A percentile compares a stretch with the other conserved stretches of the same genome.
These are phyloP conservation scores for Acacia crassicarpa DNA, from an alignment of 306 rosid species.

Conservation along the genomic window DNA sequence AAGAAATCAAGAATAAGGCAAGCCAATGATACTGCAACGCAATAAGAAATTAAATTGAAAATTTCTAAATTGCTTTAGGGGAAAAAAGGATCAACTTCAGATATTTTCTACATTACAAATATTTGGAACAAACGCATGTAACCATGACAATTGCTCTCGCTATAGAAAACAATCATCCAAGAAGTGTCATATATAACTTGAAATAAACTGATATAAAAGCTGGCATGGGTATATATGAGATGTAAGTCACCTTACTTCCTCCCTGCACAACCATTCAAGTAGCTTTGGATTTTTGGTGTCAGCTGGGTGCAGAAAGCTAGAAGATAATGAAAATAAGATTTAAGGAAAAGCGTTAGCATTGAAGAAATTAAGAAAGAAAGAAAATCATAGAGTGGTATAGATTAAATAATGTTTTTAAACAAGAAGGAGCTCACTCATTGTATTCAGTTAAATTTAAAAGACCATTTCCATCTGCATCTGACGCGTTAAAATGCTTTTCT, in stretches of 20 bases:
- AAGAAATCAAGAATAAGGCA: slow-evolving; percentile 29
- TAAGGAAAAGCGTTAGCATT: slow-evolving; percentile 13
- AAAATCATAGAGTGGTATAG: neutral
- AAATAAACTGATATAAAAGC: neutral
- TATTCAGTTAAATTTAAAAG: slow-evolving; percentile 76
- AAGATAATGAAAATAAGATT: slow-evolving; percentile 20
- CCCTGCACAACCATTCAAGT: slow-evolving; percentile 82
- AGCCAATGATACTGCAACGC: neutral
- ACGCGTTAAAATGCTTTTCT: slow-evolving; percentile 87
- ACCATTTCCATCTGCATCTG: slow-evolving; percentile 84
- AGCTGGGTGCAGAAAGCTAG: slow-evolving; percentile 92
- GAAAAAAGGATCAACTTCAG: neutral
- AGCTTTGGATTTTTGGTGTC: slow-evolving; percentile 84
- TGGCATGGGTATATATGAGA: slow-evolving; percentile 16
- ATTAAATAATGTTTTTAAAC: slow-evolving; percentile 11
- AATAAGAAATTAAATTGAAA: slow-evolving; percentile 14
- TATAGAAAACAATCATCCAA: neutral
- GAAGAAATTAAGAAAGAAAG: slow-evolving; percentile 21
- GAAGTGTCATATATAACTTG: neutral
- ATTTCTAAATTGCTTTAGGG: slow-evolving; percentile 11
- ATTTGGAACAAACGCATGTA: neutral
- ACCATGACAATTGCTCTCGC: neutral
- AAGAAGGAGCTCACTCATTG: slow-evolving; percentile 75
- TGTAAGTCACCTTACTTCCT: slow-evolving; percentile 78
- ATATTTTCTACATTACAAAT: slow-evolving; percentile 7